Base-by-base conservation (phyloP, 371 early-diverging fungal genomes). In the Saksenaea oblongispora region DNA sequence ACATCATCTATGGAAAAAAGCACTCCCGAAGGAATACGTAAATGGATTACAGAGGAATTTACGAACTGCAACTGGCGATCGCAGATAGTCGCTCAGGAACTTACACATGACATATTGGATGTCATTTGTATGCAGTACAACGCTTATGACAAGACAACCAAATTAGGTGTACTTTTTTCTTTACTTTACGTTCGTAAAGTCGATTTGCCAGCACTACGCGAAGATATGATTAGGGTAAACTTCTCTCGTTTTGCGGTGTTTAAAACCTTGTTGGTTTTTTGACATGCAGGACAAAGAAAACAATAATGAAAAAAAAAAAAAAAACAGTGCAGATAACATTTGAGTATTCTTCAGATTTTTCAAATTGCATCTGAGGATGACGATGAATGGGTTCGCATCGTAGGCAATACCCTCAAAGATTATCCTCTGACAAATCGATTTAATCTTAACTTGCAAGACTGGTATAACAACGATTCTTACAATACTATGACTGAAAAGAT, bases 1-100 rank as follows among this genome's bases (percentile, higher is more conserved):
- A 66, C 54, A 42, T 63, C 66, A 68, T 60, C 67, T 10, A 67
- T 59, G 59, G 77, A 76, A 56, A 61, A 65, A 65, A 67, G 37
- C 22, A 66, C 70, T 31, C 61, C 63, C 17, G 69, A 75, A 61
- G 70, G 68, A n/a, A 63, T 71, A 14, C 63, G 64, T 18, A 47
- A 61, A 5, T 74, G 74, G 71, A 65, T 76, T 10, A 42, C 39
- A 24, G 65, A 69, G 34, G 74, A 71, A 60, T 55, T 71, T 22
- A 61, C 44, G 15, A 27, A 58, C n/a, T 58, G 63, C 17, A 69
- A 67, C 7, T 78, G 78, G 78, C 66, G 69, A 57, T 68, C 71
- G 15, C 62, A 65, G 13, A 55, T 59, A 22, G 67, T 78, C 15
- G 75, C 75, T 7, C 71, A 69, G 61, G 70, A 71, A 31, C 44